phyloP scores from a whole-genome alignment of 345 rosid species.

The Rhodamnia argentea region DNA sequence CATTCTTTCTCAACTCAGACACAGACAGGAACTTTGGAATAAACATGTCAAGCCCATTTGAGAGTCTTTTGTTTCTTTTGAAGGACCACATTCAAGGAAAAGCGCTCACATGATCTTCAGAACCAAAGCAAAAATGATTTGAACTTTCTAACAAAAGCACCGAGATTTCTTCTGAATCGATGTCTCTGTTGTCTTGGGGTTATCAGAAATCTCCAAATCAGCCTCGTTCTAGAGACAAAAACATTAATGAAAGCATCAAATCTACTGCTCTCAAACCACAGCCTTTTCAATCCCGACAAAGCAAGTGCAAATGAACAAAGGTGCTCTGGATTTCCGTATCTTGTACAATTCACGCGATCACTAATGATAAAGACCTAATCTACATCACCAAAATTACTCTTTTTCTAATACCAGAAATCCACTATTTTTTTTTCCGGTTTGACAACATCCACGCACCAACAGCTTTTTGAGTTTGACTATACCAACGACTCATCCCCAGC shows the following conservation, averaged over 20 bases:
- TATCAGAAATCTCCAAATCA: background rate
- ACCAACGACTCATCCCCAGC: slow-evolving; percentile 38
- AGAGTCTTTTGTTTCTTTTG: background rate
- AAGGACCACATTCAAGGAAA: background rate
- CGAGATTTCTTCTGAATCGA: background rate
- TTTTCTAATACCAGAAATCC: background rate
- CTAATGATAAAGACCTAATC: background rate
- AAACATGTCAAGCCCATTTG: background rate
- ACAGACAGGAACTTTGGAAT: background rate
- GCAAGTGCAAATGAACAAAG: background rate
- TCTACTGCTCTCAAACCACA: background rate
- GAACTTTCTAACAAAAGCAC: background rate
- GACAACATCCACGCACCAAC: background rate
- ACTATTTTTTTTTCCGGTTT: background rate
- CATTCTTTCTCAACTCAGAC: background rate
- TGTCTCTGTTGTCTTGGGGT: background rate
- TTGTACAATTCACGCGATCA: background rate
- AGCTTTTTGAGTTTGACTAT: background rate
- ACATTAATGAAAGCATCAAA: background rate
- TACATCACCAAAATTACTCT: background rate
- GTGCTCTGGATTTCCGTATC: background rate
- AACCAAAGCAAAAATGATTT: background rate
- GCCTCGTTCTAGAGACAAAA: background rate
- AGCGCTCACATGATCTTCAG: background rate
- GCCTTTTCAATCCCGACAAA: background rate